Percentiles rank a stretch among this genome's conserved stretches.
phyloP scores from a whole-genome alignment of 2,329 filamentous ascomycete genomes.

The Elsinoe batatas region DNA sequence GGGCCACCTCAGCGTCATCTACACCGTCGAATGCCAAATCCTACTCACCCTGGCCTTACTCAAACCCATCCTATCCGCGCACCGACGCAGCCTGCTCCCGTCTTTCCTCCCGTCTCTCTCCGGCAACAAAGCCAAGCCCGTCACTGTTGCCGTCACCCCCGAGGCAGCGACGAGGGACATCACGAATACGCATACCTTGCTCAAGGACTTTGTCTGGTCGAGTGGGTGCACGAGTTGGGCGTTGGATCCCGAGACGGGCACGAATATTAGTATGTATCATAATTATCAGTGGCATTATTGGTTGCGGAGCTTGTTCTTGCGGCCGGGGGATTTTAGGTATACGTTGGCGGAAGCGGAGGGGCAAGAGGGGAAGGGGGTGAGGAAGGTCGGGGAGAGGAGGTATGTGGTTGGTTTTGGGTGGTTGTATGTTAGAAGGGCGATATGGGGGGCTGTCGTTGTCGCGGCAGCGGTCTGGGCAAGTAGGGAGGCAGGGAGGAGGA shows the following conservation, averaged over 20 bases:
- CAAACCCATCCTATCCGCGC: conserved; percentile 37
- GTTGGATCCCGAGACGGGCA: conserved; percentile 36
- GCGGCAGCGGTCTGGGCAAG: not conserved
- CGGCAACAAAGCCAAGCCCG: not conserved
- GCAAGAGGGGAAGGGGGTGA: not conserved
- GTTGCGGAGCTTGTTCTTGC: conserved; percentile 36
- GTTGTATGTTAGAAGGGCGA: conserved; percentile 2
- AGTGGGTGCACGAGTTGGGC: conserved; percentile 45
- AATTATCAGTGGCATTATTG: conserved; percentile 44
- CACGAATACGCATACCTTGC: conserved; percentile 32
- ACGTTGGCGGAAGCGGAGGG: not conserved
- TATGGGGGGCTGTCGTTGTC: not conserved
- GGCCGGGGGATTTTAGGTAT: conserved; percentile 2
- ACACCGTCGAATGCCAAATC: conserved; percentile 52
- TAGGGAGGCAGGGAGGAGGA: not conserved
- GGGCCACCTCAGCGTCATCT: conserved; percentile 51
- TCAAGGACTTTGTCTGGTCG: conserved; percentile 39
- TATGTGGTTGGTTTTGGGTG: conserved; percentile 8
- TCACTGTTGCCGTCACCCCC: conserved; percentile 29
- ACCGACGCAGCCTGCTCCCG: not conserved
- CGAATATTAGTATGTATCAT: conserved; percentile 45
- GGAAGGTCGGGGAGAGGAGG: not conserved
- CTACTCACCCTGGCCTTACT: conserved; percentile 52
- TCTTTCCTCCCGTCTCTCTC: not conserved
- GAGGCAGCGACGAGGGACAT: conserved; percentile 30